Conservation (phyloP, 345 rosid genomes). For the Heritiera littoralis region DNA sequence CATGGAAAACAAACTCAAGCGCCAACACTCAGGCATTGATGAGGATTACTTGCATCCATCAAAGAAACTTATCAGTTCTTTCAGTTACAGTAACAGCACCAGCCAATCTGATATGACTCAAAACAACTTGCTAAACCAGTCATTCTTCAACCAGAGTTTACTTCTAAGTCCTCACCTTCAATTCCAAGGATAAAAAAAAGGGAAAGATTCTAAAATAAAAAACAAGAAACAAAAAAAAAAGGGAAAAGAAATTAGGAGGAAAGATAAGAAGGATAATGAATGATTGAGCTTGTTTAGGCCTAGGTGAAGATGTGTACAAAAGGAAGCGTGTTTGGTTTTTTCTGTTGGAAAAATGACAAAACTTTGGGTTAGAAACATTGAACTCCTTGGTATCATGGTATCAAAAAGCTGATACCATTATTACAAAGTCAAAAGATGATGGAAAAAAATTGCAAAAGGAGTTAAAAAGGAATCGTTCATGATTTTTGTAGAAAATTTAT, state of each 20-base stretch:
- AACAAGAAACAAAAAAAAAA: neutral
- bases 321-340: slow-evolving; percentile 20
- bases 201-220: neutral
- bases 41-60: slow-evolving; percentile 43
- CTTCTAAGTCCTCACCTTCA: slow-evolving; percentile 55
- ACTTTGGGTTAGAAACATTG: slow-evolving; percentile 27
- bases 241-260: neutral
- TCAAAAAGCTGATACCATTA: slow-evolving; percentile 28
- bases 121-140: slow-evolving; percentile 45
- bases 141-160: slow-evolving; percentile 54
- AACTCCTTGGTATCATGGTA: slow-evolving; percentile 25
- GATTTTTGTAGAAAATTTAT: slow-evolving; percentile 28
- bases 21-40: slow-evolving; percentile 42
- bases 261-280: slow-evolving; percentile 10
- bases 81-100: slow-evolving; percentile 49
- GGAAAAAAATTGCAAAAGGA: slow-evolving; percentile 2
- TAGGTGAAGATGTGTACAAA: slow-evolving; percentile 24
- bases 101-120: slow-evolving; percentile 45
- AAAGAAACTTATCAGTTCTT: slow-evolving; percentile 47
- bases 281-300: slow-evolving; percentile 17
- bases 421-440: slow-evolving; percentile 29
- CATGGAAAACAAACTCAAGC: slow-evolving; percentile 48
- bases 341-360: slow-evolving; percentile 9
- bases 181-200: slow-evolving; percentile 45
- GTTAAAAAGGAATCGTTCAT: slow-evolving; percentile 21